These are phyloP conservation scores for Didymella segeticola DNA, from an alignment of 2,329 filamentous ascomycete genomes.

Conservation along the genomic window DNA sequence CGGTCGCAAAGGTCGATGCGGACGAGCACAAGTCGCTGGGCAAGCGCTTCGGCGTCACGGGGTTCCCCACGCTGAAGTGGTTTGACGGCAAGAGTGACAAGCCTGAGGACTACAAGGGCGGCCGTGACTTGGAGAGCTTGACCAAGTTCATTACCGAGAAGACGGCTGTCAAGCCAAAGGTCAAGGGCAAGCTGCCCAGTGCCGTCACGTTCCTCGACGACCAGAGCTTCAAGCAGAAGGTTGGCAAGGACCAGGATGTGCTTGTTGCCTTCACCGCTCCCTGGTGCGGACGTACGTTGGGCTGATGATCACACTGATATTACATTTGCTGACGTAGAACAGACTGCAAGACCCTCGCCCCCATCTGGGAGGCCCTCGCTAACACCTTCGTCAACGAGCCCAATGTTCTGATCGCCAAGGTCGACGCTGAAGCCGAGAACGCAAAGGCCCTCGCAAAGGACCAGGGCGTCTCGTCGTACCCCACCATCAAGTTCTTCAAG, in stretches of 20 bases:
- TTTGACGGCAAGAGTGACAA: conserved; percentile 94
- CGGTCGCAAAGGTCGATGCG: conserved; percentile 95
- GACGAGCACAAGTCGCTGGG: conserved; percentile 86
- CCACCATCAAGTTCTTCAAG: conserved; percentile 97
- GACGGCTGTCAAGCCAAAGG: conserved; percentile 82
- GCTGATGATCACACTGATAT: background rate
- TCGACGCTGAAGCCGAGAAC: conserved; percentile 89
- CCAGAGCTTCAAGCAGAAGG: conserved; percentile 73
- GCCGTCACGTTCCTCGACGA: conserved; percentile 82
- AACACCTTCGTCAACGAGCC: conserved; percentile 79
- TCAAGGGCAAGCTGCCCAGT: conserved; percentile 74
- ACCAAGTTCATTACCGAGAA: conserved; percentile 82
- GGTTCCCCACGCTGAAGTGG: conserved; percentile 96
- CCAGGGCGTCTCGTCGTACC: conserved; percentile 84
- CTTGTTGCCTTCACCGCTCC: conserved; percentile 97
- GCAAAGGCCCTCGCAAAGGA: conserved; percentile 78
- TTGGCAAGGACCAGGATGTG: conserved; percentile 88
- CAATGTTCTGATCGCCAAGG: conserved; percentile 87
- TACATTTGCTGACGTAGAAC: conserved; percentile 22
- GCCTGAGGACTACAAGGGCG: conserved; percentile 84
- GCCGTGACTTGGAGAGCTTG: conserved; percentile 86
- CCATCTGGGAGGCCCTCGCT: conserved; percentile 87
- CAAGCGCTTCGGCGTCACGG: conserved; percentile 85
- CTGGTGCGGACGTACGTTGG: conserved; percentile 92
- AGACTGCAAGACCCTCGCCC: conserved; percentile 98